These are phyloP conservation scores for Obelidium mucronatum DNA, from an alignment of 192 early-diverging fungal genomes.

Conservation along the genomic window DNA sequence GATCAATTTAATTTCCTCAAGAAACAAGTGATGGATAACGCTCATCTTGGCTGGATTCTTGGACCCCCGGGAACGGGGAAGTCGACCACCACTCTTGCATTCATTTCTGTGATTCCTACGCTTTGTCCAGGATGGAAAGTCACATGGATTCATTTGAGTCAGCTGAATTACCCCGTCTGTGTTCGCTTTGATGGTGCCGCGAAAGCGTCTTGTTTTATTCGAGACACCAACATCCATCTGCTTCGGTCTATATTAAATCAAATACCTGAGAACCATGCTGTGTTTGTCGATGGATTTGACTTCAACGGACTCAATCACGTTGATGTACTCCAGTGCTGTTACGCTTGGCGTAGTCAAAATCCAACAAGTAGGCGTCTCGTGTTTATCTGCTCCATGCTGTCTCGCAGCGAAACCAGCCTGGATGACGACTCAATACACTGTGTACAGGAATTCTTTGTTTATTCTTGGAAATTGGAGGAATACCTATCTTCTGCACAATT, in stretches of 20 bases:
- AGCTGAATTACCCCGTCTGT: background rate
- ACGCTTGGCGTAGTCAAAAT: slow-evolving; percentile 3
- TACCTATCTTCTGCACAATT: no score
- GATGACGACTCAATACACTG: background rate
- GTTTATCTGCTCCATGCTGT: background rate
- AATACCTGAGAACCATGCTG: background rate
- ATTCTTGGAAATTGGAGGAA: no score
- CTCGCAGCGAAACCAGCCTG: background rate
- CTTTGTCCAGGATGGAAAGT: background rate
- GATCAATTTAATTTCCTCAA: slow-evolving; percentile 13
- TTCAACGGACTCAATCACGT: background rate
- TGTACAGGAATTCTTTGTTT: slow-evolving; percentile 11
- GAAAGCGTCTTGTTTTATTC: background rate
- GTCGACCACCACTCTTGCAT: background rate
- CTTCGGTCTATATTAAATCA: background rate
- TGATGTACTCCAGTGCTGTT: background rate
- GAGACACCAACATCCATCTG: background rate
- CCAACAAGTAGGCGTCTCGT: background rate
- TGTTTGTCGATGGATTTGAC: slow-evolving; percentile 1
- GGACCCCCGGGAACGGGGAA: slow-evolving; percentile 8
- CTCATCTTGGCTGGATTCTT: background rate
- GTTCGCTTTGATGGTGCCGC: background rate
- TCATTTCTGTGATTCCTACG: background rate
- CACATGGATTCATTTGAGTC: slow-evolving; percentile 15
- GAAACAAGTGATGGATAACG: background rate